phyloP scores from a whole-genome alignment of 2,329 filamentous ascomycete species.

The Aspergillus sergii region DNA sequence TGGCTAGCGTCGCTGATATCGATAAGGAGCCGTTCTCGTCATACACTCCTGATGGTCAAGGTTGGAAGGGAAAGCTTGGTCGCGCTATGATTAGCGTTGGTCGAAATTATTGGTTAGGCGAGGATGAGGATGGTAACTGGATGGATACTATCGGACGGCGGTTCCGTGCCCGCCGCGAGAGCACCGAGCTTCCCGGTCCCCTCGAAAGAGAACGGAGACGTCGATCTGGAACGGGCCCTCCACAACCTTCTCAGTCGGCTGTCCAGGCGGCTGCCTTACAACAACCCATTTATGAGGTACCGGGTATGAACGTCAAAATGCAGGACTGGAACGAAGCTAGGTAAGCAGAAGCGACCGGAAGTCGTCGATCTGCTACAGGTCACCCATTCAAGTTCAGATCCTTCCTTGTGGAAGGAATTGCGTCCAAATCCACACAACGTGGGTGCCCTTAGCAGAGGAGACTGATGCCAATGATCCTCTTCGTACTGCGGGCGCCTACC shows the following conservation, averaged over 20 bases:
- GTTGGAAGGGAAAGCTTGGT: slow-evolving; percentile 78
- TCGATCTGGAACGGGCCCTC: slow-evolving; percentile 63
- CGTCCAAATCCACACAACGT: not conserved
- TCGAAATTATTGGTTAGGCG: slow-evolving; percentile 77
- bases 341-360: slow-evolving; percentile 17
- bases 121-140: slow-evolving; percentile 66
- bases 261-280: slow-evolving; percentile 39
- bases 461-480: not conserved
- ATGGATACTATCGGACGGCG: slow-evolving; percentile 63
- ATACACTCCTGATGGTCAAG: slow-evolving; percentile 72
- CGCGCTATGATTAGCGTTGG: slow-evolving; percentile 74
- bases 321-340: slow-evolving; percentile 39
- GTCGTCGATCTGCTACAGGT: not conserved
- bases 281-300: slow-evolving; percentile 33
- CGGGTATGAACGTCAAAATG: slow-evolving; percentile 39
- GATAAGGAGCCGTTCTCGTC: slow-evolving; percentile 70
- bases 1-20: slow-evolving; percentile 49
- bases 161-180: slow-evolving; percentile 55
- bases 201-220: slow-evolving; percentile 62
- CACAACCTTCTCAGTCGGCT: slow-evolving; percentile 41
- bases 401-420: not conserved
- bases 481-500: not conserved
- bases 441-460: not conserved
- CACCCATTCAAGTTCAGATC: not conserved
- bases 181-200: slow-evolving; percentile 45